A percentile compares a stretch with the other conserved stretches of the same genome.
These are phyloP conservation scores for Sclerotinia minor DNA, from an alignment of 2,329 filamentous ascomycete species.

Conservation along the genomic window DNA sequence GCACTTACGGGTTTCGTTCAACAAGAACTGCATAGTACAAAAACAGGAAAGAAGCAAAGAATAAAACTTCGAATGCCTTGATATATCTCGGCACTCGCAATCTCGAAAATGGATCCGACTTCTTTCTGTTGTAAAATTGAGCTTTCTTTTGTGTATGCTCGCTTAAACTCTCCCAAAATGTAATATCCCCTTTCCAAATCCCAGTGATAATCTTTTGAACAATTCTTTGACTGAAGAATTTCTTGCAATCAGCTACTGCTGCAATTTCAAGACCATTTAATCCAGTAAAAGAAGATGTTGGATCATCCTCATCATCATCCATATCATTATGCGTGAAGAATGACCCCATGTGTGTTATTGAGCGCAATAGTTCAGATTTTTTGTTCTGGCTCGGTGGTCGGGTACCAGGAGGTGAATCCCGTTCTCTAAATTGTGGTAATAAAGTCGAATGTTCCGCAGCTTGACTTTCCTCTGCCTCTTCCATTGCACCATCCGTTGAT, in stretches of 20 bases:
- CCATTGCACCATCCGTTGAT: too few relatives aligned
- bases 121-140: conserved; percentile 68
- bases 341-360: conserved; percentile 50
- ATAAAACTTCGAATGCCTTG: conserved; percentile 79
- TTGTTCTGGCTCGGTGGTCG: conserved; percentile 34
- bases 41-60: conserved; percentile 73
- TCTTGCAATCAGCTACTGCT: conserved; percentile 77
- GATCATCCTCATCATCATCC: conserved; percentile 57
- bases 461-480: conserved; percentile 25
- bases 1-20: conserved; percentile 58
- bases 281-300: conserved; percentile 71
- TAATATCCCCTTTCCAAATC: conserved; percentile 83
- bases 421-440: conserved; percentile 37
- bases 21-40: conserved; percentile 88
- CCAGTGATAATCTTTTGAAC: conserved; percentile 82
- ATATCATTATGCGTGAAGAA: conserved; percentile 43
- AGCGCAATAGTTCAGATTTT: conserved; percentile 45
- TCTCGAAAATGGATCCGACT: conserved; percentile 72
- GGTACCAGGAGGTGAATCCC: conserved; percentile 24
- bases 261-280: conserved; percentile 88
- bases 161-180: conserved; percentile 81
- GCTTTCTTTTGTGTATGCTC: conserved; percentile 73
- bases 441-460: conserved; percentile 36
- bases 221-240: conserved; percentile 76
- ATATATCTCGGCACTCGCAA: conserved; percentile 79